Evolutionary conservation across 106 monocot species (phyloP), one percentile per base, ranked within the genome.

Genomic region (Apostasia ramifera): DNA sequence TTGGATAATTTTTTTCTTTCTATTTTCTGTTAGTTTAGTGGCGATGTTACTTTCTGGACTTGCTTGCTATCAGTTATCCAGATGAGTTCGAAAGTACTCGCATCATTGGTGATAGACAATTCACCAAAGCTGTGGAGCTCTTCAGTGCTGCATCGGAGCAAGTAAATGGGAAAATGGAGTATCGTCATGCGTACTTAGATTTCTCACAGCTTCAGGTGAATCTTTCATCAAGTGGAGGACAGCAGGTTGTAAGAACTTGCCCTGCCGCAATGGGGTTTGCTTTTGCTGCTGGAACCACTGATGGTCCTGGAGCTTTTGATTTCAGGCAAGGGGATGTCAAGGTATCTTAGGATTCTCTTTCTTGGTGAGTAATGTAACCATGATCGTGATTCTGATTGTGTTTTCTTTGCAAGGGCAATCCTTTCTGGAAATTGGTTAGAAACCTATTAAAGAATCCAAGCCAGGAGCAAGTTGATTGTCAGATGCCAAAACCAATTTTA

Each of bases 251-350:
- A 39, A 81, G 82, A 74, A 95, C 94, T 53, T 95, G 94, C 49
- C 91, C 94, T 47, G 94, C 94, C 40, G 94, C 94, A 3, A 82
- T 95, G 91, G 94, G 94, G 3, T 91, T 91, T 78, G 85, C 83
- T 56, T 88, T 95, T 85, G 94, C 94, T 76, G 94, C 94, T 59
- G 95, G 95, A 67, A 88, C 91, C 50, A 91, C 95, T 8, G 95
- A 95, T 77, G 95, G 95, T 47, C 94, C 94, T 71, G 94, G 94
- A 71, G 91, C 91, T 67, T 95, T 91, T 80, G 91, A 91, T 74
- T 95, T 95, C 56, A 83, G 67, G 74, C 94, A 95, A 79, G 91
- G 94, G 46, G 94, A 95, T 75, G 77, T 78, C 57, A 70, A 78
- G 85, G 94, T 66, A 40, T 47, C 42, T 1, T 55, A 4, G 2